Evolutionary conservation across 1,139 yeast species (phyloP), one percentile per base, ranked within the genome.

Genomic region (Fermentozyma sake): DNA sequence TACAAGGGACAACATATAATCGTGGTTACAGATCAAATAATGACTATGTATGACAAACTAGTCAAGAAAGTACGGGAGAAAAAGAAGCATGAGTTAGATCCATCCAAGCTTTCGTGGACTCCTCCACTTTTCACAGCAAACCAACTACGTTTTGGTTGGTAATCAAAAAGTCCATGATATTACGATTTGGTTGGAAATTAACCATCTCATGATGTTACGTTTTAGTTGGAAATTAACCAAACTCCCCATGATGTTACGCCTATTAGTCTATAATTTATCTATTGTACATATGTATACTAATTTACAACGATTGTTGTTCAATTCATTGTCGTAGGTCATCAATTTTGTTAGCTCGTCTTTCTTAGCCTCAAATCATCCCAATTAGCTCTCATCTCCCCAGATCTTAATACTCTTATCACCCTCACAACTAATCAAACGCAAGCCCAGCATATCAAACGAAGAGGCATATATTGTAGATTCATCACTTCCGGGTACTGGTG

Each of bases 51-150:
- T 50, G 93, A 89, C 12, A 79, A 76, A 49, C 58, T 84, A 41
- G 71, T 74, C 42, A 72, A 72, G 46, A 66, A 65, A 41, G 61
- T 67, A 7, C 58, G 56, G 37, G 72, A 66, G 17, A 83, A 83
- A 59, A 83, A 85, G 55, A 76, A 81, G 44, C 91, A 85, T 46
- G 72, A 77, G 33, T 71, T 91, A 35, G 89, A 84, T 43, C 80
- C 95, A 0, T 56, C 67, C 4, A 75, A 73, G 44, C 64, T 91
- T 34, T 65, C 69, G 18, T 91, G 99, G 99, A 83, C 83, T 38
- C 97, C 98, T 4, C 99, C 99, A 0, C 80, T 84, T 13, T 91
- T 91, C 52, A 89, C 96, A 1, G 96, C 97, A 12, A 89, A 95
- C 31, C 97, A 91, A 62, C 63, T 91, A 47, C 70, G 97, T 43